phyloP scores from a whole-genome alignment of 1,139 yeast genomes.

The Yueomyces sp. region DNA sequence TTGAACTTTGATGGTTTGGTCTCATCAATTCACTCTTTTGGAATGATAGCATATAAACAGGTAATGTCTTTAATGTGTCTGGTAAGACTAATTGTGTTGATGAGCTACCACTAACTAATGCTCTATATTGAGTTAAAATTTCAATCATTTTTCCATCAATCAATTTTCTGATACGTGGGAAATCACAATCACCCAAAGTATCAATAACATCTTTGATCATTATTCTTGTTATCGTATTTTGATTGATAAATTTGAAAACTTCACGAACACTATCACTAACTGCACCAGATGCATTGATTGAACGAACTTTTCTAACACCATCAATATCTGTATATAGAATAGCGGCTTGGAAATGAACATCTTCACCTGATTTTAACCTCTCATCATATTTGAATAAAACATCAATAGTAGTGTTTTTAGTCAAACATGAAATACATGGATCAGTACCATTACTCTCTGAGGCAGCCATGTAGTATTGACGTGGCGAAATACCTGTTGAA shows the following conservation, averaged over 20 bases:
- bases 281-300: slow-evolving; percentile 69
- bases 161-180: slow-evolving; percentile 49
- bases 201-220: slow-evolving; percentile 59
- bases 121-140: slow-evolving; percentile 66
- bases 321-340: slow-evolving; percentile 63
- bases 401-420: slow-evolving; percentile 55
- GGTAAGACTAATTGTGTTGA: slow-evolving; percentile 70
- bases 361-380: slow-evolving; percentile 54
- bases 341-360: slow-evolving; percentile 89
- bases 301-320: slow-evolving; percentile 76
- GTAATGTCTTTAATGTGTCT: slow-evolving; percentile 60
- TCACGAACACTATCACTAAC: slow-evolving; percentile 65
- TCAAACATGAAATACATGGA: slow-evolving; percentile 59
- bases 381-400: slow-evolving; percentile 71
- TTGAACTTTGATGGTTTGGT: slow-evolving; percentile 31
- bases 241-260: slow-evolving; percentile 73
- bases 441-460: slow-evolving; percentile 30
- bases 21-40: slow-evolving; percentile 57
- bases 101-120: slow-evolving; percentile 34
- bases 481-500: slow-evolving; percentile 77
- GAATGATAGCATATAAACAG: slow-evolving; percentile 56
- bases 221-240: slow-evolving; percentile 65
- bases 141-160: slow-evolving; percentile 56
- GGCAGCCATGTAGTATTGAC: slow-evolving; percentile 57
- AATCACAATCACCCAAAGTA: slow-evolving; percentile 47